A percentile compares a stretch with the other conserved stretches of the same genome.
phyloP scores from a whole-genome alignment of 1,139 yeast species.

The Hemisphaericaspora lyxosophila region DNA sequence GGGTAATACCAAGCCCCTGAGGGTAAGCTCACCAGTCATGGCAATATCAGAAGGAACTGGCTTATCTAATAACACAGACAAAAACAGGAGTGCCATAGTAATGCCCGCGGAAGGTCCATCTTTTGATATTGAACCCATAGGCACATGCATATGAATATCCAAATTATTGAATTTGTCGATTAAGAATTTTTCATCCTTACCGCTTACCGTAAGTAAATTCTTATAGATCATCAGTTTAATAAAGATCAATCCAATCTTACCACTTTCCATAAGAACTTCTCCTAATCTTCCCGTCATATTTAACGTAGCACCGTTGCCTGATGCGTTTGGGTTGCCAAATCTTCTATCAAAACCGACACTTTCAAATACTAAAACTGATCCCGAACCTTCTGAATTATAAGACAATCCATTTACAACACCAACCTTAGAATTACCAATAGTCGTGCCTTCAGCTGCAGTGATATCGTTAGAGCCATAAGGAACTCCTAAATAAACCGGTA shows the following conservation, averaged over 20 bases:
- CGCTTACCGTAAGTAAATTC: conserved; percentile 29
- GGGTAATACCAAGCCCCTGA: conserved; percentile 81
- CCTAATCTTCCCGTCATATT: conserved; percentile 83
- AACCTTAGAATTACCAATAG: conserved; percentile 38
- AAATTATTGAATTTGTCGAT: conserved; percentile 48
- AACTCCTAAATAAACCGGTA: conserved; percentile 53
- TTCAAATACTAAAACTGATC: conserved; percentile 80
- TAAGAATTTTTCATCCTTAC: conserved; percentile 25
- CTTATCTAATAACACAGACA: conserved; percentile 66
- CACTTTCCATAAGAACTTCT: conserved; percentile 78
- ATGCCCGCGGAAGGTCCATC: conserved; percentile 96
- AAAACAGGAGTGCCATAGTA: conserved; percentile 79
- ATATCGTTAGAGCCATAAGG: conserved; percentile 36
- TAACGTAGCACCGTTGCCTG: conserved; percentile 36
- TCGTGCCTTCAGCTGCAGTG: conserved; percentile 13
- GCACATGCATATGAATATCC: conserved; percentile 83
- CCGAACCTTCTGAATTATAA: conserved; percentile 85
- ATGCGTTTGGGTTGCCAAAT: conserved; percentile 32
- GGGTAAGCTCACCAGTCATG: conserved; percentile 92
- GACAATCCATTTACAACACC: conserved; percentile 93
- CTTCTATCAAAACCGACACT: conserved; percentile 61
- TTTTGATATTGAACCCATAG: conserved; percentile 83
- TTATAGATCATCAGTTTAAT: conserved; percentile 59
- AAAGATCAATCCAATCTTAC: conserved; percentile 74
- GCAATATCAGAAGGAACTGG: conserved; percentile 73